Conservation (phyloP, 768 basidiomycete genomes). For the Pulveroboletus sp. region DNA sequence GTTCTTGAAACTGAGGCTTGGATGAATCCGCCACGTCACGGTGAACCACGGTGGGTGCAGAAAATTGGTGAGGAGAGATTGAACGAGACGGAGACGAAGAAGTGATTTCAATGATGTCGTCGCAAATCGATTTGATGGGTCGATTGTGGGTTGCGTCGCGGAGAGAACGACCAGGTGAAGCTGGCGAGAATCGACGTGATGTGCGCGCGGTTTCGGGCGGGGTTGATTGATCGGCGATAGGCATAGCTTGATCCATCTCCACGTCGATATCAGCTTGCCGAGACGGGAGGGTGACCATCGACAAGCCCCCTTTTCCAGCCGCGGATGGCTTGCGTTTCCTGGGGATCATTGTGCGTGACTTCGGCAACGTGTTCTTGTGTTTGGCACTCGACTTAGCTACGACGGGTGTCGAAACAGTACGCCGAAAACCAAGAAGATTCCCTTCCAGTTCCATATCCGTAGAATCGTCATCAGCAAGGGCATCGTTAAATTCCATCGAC, state of each 20-base stretch:
- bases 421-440: conserved; percentile 46
- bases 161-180: conserved; percentile 14
- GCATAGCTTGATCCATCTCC: conserved; percentile 49
- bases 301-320: conserved; percentile 24
- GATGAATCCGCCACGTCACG: neutral
- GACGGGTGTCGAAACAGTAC: conserved; percentile 50
- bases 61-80: conserved; percentile 8
- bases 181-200: conserved; percentile 8
- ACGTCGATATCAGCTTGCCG: conserved; percentile 47
- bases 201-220: conserved; percentile 1
- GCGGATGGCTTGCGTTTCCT: conserved; percentile 19
- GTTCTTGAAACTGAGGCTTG: conserved; percentile 13
- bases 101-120: conserved; percentile 32
- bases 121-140: conserved; percentile 22
- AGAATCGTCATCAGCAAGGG: conserved; percentile 61
- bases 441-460: conserved; percentile 66
- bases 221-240: conserved; percentile 9
- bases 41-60: neutral
- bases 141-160: neutral
- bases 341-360: conserved; percentile 41
- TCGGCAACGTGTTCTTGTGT: conserved; percentile 40
- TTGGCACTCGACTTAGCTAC: conserved; percentile 31
- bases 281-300: conserved; percentile 41
- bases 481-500: conserved; percentile 44
- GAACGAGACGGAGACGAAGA: conserved; percentile 28